Conservation (phyloP, 306 rosid genomes). For the Prunus salicina region DNA sequence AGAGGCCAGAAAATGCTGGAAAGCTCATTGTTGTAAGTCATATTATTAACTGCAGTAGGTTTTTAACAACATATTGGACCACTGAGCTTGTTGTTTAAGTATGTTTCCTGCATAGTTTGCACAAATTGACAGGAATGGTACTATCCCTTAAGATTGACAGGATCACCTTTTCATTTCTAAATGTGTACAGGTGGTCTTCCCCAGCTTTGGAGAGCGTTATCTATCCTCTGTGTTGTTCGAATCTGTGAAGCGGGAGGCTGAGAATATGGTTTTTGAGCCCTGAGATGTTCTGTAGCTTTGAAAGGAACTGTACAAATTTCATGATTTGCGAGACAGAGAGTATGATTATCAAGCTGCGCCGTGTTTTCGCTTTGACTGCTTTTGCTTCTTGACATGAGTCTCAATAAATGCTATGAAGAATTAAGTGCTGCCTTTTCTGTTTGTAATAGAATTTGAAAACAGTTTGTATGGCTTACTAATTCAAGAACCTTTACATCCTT, state of each 20-base stretch:
- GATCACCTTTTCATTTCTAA: slow-evolving; percentile 12
- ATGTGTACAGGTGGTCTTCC: slow-evolving; percentile 57
- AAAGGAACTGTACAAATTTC: slow-evolving; percentile 6
- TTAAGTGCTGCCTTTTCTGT: not conserved
- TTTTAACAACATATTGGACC: not conserved
- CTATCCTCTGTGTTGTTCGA: slow-evolving; percentile 74
- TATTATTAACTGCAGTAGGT: not conserved
- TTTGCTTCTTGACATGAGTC: slow-evolving; percentile 3
- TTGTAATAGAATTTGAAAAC: not conserved
- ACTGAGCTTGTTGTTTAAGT: not conserved
- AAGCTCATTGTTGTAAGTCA: slow-evolving; percentile 91
- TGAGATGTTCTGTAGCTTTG: slow-evolving; percentile 22
- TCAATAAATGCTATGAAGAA: slow-evolving; percentile 12
- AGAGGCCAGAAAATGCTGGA: slow-evolving; percentile 83
- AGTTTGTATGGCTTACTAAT: not conserved
- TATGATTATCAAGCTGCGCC: slow-evolving; percentile 9
- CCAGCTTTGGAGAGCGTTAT: slow-evolving; percentile 92
- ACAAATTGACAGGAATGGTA: not conserved
- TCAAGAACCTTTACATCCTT: not conserved
- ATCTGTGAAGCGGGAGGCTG: slow-evolving; percentile 62
- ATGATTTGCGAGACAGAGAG: slow-evolving; percentile 9
- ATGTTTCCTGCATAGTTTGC: not conserved
- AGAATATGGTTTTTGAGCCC: slow-evolving; percentile 56
- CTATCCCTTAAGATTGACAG: not conserved
- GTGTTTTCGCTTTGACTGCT: slow-evolving; percentile 12